A percentile compares a stretch with the other conserved stretches of the same genome.
Conservation (phyloP, 176 grass and related monocot genomes). For the Leersia perrieri region DNA sequence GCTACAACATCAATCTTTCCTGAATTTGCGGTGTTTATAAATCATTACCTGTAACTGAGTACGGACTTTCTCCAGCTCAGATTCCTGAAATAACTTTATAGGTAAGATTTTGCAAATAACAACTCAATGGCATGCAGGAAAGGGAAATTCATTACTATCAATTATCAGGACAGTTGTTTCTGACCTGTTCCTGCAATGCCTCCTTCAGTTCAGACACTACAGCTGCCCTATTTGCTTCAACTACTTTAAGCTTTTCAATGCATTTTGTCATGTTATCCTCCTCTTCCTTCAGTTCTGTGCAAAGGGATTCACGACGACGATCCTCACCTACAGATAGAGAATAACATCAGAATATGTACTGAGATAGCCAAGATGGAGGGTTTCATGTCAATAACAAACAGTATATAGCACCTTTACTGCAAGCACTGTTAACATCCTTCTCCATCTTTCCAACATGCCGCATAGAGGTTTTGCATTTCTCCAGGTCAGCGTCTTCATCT, state of each 20-base stretch:
- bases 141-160: constrained; percentile 6
- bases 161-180: neutral
- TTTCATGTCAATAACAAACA: constrained; percentile 22
- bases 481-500: constrained; percentile 65
- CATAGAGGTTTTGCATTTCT: constrained; percentile 74
- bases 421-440: constrained; percentile 70
- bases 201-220: constrained; percentile 82
- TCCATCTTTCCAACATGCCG: constrained; percentile 67
- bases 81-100: constrained; percentile 67
- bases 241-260: constrained; percentile 75
- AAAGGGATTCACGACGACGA: constrained; percentile 57
- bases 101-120: constrained; percentile 31
- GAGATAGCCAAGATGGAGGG: constrained; percentile 1
- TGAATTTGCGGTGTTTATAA: neutral
- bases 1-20: neutral
- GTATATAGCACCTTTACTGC: constrained; percentile 65
- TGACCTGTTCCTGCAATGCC: constrained; percentile 88
- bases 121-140: constrained; percentile 8
- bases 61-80: constrained; percentile 79
- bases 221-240: constrained; percentile 68
- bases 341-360: constrained; percentile 37
- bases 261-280: constrained; percentile 67
- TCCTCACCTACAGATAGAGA: constrained; percentile 60
- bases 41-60: constrained; percentile 71
- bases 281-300: constrained; percentile 65